Percentiles rank a stretch among this genome's conserved stretches.
Evolutionary conservation across 768 basidiomycete species (phyloP).

Genomic region (Candolleomyces efflorescens): DNA sequence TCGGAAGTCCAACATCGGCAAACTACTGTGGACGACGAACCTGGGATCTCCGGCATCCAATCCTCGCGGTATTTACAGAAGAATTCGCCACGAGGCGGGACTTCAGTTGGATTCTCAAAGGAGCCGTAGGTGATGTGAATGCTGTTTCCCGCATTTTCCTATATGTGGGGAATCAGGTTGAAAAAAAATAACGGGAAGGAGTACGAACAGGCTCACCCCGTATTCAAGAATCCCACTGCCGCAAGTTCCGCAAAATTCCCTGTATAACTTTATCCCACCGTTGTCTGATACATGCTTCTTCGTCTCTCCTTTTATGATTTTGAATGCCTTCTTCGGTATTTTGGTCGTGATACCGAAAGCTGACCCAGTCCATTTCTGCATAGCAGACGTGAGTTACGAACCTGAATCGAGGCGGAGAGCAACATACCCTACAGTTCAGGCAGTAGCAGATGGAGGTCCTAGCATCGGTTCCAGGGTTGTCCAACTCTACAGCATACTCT

Average conservation of each 20-base stretch:
- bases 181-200: too few species aligned
- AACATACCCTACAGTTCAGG: conserved; percentile 14
- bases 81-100: conserved; percentile 15
- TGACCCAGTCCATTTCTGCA: conserved; percentile 17
- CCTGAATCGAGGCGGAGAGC: neutral
- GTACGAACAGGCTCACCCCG: conserved; percentile 6
- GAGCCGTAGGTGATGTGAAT: conserved; percentile 13
- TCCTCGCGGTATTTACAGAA: conserved; percentile 14
- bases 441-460: conserved; percentile 16
- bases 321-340: conserved; percentile 10
- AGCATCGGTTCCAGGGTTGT: conserved; percentile 9
- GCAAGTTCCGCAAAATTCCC: conserved; percentile 15
- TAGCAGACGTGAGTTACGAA: neutral
- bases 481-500: conserved; percentile 9
- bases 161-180: too few species aligned
- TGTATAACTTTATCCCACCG: conserved; percentile 11
- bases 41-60: conserved; percentile 16
- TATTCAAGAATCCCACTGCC: conserved; percentile 15
- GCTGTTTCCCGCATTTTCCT: conserved; percentile 14
- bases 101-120: conserved; percentile 11
- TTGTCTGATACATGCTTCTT: conserved; percentile 13
- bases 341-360: conserved; percentile 17
- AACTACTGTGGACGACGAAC: conserved; percentile 7
- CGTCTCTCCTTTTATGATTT: conserved; percentile 8
- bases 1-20: conserved; percentile 1